Conservation (phyloP, 768 basidiomycete species). For the Leccinum barrowsii region DNA sequence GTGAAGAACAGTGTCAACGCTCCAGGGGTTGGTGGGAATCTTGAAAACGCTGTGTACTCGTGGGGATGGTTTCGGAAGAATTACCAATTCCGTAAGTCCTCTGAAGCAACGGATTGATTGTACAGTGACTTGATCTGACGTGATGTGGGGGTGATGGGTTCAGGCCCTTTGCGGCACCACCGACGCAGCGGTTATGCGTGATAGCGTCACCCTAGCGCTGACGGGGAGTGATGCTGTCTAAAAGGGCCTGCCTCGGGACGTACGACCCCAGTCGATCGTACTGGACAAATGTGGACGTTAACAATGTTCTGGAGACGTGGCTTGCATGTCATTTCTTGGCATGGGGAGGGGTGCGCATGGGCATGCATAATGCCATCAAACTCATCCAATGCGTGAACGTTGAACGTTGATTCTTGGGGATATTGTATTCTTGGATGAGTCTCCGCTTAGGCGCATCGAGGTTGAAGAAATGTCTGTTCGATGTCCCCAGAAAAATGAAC, state of each 20-base stretch:
- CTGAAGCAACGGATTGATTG: background rate
- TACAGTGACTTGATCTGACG: background rate
- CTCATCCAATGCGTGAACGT: too few relatives aligned
- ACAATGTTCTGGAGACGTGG: constrained; percentile 35
- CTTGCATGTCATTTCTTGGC: too few relatives aligned
- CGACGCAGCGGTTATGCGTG: constrained; percentile 36
- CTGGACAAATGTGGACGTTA: constrained; percentile 53
- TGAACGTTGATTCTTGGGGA: too few relatives aligned
- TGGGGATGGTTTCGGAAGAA: constrained; percentile 59
- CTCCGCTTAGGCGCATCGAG: too few relatives aligned
- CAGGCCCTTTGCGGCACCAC: constrained; percentile 48
- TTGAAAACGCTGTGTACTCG: constrained; percentile 53
- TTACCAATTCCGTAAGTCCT: constrained; percentile 39
- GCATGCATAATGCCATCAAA: too few relatives aligned
- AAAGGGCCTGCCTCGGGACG: constrained; percentile 38
- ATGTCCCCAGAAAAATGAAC: too few relatives aligned
- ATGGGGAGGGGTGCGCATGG: too few relatives aligned
- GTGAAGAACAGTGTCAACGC: constrained; percentile 40
- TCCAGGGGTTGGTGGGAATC: constrained; percentile 29
- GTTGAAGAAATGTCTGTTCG: too few relatives aligned
- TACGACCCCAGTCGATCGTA: constrained; percentile 14
- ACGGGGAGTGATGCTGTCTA: constrained; percentile 25
- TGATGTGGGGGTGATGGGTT: background rate
- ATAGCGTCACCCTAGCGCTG: constrained; percentile 17
- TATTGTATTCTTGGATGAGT: too few relatives aligned